Evolutionary conservation across 345 rosid genomes (phyloP).

Genomic region (Lenwebbia sp.): DNA sequence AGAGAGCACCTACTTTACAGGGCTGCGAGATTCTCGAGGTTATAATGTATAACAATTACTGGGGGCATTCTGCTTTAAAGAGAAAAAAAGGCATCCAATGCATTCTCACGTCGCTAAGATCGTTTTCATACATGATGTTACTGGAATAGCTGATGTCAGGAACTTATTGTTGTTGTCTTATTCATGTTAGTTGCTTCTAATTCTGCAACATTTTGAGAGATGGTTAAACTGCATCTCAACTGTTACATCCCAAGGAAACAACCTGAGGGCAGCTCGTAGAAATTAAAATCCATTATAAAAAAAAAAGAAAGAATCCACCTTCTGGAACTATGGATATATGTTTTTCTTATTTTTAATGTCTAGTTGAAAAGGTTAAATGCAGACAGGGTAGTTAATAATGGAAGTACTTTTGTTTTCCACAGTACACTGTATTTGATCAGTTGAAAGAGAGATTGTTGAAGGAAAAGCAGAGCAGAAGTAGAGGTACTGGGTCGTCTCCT

Average conservation of each 20-base stretch:
- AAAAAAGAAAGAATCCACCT: neutral
- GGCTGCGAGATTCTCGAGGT: neutral
- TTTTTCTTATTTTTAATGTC: neutral
- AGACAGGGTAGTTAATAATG: neutral
- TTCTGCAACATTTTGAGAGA: neutral
- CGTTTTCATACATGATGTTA: neutral
- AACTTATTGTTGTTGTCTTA: neutral
- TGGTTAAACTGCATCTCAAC: neutral
- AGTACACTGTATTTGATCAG: slow-evolving; percentile 97
- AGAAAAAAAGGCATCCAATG: neutral
- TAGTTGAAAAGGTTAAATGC: neutral
- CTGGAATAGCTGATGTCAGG: neutral
- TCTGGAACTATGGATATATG: neutral
- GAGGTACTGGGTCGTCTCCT: slow-evolving; percentile 27
- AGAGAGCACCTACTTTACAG: neutral
- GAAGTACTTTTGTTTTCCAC: neutral
- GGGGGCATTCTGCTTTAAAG: neutral
- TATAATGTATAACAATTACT: neutral
- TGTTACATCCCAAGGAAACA: neutral
- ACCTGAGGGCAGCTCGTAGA: neutral
- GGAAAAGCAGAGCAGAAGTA: slow-evolving; percentile 14
- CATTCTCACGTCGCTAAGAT: neutral
- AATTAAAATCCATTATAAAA: neutral
- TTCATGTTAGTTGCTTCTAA: neutral
- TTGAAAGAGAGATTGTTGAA: slow-evolving; percentile 60